Evolutionary conservation across 2,329 filamentous ascomycete genomes (phyloP).

Genomic region (Sarocladiaceae sp.): DNA sequence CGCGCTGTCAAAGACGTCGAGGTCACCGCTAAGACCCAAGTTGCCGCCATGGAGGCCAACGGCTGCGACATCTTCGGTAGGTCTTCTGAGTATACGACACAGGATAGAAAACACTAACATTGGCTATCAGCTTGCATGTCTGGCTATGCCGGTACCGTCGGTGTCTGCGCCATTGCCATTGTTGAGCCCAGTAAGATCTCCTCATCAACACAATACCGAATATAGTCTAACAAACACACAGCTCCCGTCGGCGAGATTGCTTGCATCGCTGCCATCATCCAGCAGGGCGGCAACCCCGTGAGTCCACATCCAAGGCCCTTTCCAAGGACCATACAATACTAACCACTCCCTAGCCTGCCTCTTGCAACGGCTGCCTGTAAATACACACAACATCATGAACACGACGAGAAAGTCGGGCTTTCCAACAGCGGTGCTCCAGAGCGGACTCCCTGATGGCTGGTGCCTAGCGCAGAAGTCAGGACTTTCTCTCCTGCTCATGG

Average conservation of each 20-base stretch:
- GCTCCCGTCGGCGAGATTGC: constrained; percentile 5
- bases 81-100: not conserved
- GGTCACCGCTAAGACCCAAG: not conserved
- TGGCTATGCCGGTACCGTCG: constrained; percentile 1
- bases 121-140: not conserved
- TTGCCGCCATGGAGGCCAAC: not conserved
- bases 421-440: not conserved
- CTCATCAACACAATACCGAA: no score
- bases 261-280: constrained; percentile 7
- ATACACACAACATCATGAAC: not conserved
- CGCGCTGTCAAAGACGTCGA: constrained; percentile 1
- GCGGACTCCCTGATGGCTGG: not conserved
- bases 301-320: not conserved
- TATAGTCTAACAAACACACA: not conserved
- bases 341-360: not conserved
- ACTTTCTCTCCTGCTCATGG: no score
- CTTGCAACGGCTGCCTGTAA: constrained; percentile 8
- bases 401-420: not conserved
- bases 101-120: not conserved
- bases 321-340: not conserved
- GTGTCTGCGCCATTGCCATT: constrained; percentile 2
- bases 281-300: constrained; percentile 4
- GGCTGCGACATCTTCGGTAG: constrained; percentile 4
- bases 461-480: no score
- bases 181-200: constrained; percentile 1